phyloP scores from a whole-genome alignment of 1,139 yeast genomes.

The Yamadazyma membranifaciens region DNA sequence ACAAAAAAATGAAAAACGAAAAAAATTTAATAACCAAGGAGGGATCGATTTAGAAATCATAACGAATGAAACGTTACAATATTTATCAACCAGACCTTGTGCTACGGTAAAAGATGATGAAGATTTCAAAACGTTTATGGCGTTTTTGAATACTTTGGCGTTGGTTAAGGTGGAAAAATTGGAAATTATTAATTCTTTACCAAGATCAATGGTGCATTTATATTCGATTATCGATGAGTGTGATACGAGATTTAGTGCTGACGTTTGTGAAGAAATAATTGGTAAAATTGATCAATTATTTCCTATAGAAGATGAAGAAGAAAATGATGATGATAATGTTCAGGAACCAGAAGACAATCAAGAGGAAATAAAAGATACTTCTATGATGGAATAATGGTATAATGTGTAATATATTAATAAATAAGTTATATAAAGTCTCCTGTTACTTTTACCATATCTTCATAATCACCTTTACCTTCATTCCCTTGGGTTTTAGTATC shows the following conservation, averaged over 20 bases:
- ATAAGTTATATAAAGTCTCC: slow-evolving; percentile 23
- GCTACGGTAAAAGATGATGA: slow-evolving; percentile 43
- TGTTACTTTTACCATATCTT: slow-evolving; percentile 23
- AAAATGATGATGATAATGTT: slow-evolving; percentile 20
- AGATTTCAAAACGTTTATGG: slow-evolving; percentile 53
- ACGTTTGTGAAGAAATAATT: slow-evolving; percentile 55
- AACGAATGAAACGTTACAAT: slow-evolving; percentile 59
- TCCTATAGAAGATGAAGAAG: slow-evolving; percentile 41
- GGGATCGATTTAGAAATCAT: slow-evolving; percentile 61
- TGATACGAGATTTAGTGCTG: slow-evolving; percentile 73
- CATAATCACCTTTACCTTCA: slow-evolving; percentile 5
- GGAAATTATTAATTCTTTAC: slow-evolving; percentile 79
- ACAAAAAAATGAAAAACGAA: slow-evolving; percentile 21
- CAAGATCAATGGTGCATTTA: slow-evolving; percentile 74
- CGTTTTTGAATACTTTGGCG: slow-evolving; percentile 49
- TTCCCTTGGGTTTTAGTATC: background rate
- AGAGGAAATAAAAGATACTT: too few relatives aligned
- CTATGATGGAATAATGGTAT: too few relatives aligned
- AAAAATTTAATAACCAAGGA: slow-evolving; percentile 27
- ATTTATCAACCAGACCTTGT: slow-evolving; percentile 45
- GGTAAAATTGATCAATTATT: slow-evolving; percentile 48
- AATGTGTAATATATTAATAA: slow-evolving; percentile 1
- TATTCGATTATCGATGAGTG: slow-evolving; percentile 88
- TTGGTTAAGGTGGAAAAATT: slow-evolving; percentile 82
- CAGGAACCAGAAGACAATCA: slow-evolving; percentile 10